phyloP scores from a whole-genome alignment of 1,284 basidiomycete species.

The Ganoderma sp. region DNA sequence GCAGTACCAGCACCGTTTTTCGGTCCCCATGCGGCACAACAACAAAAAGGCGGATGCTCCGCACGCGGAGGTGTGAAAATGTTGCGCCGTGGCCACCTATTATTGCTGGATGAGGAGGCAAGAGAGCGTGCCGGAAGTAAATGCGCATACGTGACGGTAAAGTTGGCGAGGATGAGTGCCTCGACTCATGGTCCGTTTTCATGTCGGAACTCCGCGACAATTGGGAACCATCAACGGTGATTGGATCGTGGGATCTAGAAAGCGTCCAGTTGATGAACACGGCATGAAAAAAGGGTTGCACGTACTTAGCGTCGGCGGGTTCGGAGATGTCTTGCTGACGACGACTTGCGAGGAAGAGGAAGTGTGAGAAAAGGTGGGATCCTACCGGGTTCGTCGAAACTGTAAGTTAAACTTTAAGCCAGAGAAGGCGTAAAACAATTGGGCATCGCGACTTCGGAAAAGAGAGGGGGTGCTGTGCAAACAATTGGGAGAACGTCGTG shows the following conservation, averaged over 20 bases:
- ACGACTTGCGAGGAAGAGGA: not conserved
- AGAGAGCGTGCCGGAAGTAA: not conserved
- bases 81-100: not conserved
- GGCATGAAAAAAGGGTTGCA: not conserved
- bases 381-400: not conserved
- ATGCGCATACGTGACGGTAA: not conserved
- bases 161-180: not conserved
- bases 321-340: not conserved
- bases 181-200: not conserved
- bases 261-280: not conserved
- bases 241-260: not conserved
- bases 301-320: not conserved
- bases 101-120: not conserved
- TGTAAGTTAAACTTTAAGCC: not conserved
- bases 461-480: not conserved
- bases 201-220: not conserved
- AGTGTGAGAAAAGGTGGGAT: not conserved
- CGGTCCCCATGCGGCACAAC: not conserved
- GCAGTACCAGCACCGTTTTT: not conserved
- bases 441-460: not conserved
- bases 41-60: not conserved
- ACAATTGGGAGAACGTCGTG: conserved; percentile 1
- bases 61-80: too few relatives aligned
- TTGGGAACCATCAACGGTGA: not conserved
- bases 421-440: not conserved